Conservation (phyloP, 768 basidiomycete genomes). For the Asterophora parasitica region DNA sequence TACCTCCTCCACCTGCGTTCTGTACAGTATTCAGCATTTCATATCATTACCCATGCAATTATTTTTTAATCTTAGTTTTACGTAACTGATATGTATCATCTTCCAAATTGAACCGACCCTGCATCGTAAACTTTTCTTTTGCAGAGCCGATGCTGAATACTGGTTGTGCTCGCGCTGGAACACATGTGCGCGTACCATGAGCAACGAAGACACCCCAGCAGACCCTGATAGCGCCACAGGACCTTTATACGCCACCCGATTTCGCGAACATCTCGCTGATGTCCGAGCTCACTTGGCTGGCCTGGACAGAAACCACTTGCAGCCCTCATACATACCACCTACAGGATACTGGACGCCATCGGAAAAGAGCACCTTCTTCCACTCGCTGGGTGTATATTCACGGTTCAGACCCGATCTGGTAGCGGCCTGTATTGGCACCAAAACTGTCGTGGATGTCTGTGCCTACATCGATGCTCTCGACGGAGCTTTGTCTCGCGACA, state of each 20-base stretch:
- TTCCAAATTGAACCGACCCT: not conserved
- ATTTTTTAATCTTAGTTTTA: slow-evolving; percentile 1
- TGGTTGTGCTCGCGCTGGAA: slow-evolving; percentile 1
- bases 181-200: slow-evolving; percentile 17
- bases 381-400: slow-evolving; percentile 60
- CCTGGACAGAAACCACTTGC: slow-evolving; percentile 19
- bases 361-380: slow-evolving; percentile 75
- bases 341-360: slow-evolving; percentile 54
- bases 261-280: slow-evolving; percentile 30
- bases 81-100: not conserved
- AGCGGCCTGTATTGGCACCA: slow-evolving; percentile 59
- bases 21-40: too few species aligned
- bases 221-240: slow-evolving; percentile 11
- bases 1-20: not conserved
- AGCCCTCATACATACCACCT: slow-evolving; percentile 32
- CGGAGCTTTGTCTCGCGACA: slow-evolving; percentile 22
- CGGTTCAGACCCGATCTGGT: slow-evolving; percentile 76
- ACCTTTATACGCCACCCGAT: slow-evolving; percentile 20
- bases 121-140: not conserved
- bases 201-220: slow-evolving; percentile 10
- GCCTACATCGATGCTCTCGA: slow-evolving; percentile 58
- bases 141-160: slow-evolving; percentile 7
- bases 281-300: slow-evolving; percentile 35
- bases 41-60: not conserved
- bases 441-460: slow-evolving; percentile 62